Base-by-base conservation (phyloP, 176 grass and related monocot genomes). In the Eremochloa ophiuroides region DNA sequence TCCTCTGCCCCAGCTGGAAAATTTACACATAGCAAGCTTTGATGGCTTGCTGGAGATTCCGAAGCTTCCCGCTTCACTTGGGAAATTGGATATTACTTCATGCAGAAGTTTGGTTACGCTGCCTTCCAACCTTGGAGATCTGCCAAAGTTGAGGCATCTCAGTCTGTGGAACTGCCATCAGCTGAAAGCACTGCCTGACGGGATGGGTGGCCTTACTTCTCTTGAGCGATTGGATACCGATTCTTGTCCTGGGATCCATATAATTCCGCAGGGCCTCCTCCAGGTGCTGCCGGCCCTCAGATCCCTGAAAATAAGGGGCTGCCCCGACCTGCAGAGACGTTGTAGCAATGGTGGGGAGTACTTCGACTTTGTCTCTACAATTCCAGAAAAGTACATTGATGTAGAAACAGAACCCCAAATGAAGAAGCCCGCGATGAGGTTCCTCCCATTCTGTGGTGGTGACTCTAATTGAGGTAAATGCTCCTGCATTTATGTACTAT, bases 131-230 rank as follows among this genome's bases (percentile, higher is more conserved):
- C 68, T 80, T 15, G 76, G 83, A 16, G 30, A 33, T 29, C 56
- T 79, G 1, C 1, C 9, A 0, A 62, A 37, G 28, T 9, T 85
- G 16, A 47, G 15, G 16, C 0, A 0, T 2, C 22, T 78, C 0
- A 0, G 0, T 1, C 0, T 71, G 22, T 0, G 0, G 0, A 0
- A 0, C 0, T 63, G 55, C 17, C 0, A 0, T 16, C 4, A 0
- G 1, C 56, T 85, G 42, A 10, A 62, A 53, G 12, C 0, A 1
- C 38, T 86, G 22, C 77, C 84, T 59, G 27, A 35, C 27, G 35
- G 33, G 73, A 77, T 77, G 82, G 27, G 28, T 27, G 22, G 50
- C 1, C 46, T 86, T 46, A 67, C 44, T 42, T 62, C 70, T 5
- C 70, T 73, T 47, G 17, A 73, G 70, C 1, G 0, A 5, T 30